Base-by-base conservation (phyloP, 2,329 filamentous ascomycete species). In the Xylaria sp. region DNA sequence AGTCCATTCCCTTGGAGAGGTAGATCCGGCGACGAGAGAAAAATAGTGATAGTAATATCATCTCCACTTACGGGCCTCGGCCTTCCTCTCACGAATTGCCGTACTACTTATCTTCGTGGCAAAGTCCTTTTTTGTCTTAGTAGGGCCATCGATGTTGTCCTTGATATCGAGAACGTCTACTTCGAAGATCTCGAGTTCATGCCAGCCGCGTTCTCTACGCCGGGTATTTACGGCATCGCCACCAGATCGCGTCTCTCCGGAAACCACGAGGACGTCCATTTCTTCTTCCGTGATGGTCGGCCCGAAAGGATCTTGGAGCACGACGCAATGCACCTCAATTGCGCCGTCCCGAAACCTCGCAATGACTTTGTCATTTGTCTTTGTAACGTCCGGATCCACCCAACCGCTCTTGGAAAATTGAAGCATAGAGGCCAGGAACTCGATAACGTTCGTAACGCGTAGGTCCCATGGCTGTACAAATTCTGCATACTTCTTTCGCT, bases 41-140 rank as follows among this genome's bases (percentile, higher is more conserved):
- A n/a, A 25, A 42, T 18, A 21, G 21, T 55, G 40, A 27, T 25
- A 37, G n/a, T 29, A 65, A 3, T 63, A 37, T 48, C 21, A 48
- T 9, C 21, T 23, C n/a, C 55, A 55, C 48, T 65, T 72, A 21
- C 61, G 69, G 57, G 73, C 71, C 53, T 75, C 74, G 16, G 75
- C 74, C 65, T 80, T 83, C 67, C 82, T 82, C 76, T 83, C 82
- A 62, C 91, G 85, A 73, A 97, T 97, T 66, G 92, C 92, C 0
- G 94, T 97, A 81, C 94, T 98, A 83, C 94, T 97, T 74, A 98
- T 92, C 82, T 98, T 98, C 69, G 88, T 87, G 29, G 90, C 88
- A 80, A 97, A 97, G 72, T 87, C 85, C 65, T 90, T 87, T 13
- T 90, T 87, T 9, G 78, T 82, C 71, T 80, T 82, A n/a, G 74